Conservation (phyloP, 2,329 filamentous ascomycete species). For the Pleoardoris graminearum region DNA sequence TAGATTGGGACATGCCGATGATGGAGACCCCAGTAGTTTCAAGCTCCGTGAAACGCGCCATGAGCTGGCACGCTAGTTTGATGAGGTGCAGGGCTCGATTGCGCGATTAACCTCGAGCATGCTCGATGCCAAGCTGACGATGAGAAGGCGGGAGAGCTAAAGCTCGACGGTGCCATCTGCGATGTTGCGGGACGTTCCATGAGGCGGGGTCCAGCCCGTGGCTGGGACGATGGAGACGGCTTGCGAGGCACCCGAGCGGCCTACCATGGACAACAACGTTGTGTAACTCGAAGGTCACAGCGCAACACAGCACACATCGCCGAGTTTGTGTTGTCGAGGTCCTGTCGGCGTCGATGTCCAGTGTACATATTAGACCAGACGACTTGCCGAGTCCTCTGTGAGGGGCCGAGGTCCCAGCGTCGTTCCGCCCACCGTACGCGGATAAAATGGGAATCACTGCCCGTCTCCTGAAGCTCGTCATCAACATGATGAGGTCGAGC, state of each 20-base stretch:
- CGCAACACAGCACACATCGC: neutral
- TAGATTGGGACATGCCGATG: neutral
- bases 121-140: neutral
- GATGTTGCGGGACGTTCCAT: slow-evolving; percentile 3
- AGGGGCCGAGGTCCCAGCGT: too few species aligned
- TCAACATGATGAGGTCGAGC: neutral
- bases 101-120: neutral
- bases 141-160: slow-evolving; percentile 1
- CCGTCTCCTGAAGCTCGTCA: neutral
- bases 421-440: neutral
- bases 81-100: neutral
- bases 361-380: too few species aligned
- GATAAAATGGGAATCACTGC: neutral
- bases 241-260: neutral
- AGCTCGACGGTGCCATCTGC: neutral
- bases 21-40: neutral
- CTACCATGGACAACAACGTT: neutral
- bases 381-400: neutral
- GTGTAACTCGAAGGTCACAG: neutral
- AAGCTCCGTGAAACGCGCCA: neutral
- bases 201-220: slow-evolving; percentile 1
- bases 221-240: neutral
- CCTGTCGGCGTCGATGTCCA: neutral
- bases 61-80: neutral
- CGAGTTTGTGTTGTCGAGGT: neutral